These are phyloP conservation scores for Podospora pseudoanserina DNA, from an alignment of 495 filamentous ascomycete species.

Conservation along the genomic window DNA sequence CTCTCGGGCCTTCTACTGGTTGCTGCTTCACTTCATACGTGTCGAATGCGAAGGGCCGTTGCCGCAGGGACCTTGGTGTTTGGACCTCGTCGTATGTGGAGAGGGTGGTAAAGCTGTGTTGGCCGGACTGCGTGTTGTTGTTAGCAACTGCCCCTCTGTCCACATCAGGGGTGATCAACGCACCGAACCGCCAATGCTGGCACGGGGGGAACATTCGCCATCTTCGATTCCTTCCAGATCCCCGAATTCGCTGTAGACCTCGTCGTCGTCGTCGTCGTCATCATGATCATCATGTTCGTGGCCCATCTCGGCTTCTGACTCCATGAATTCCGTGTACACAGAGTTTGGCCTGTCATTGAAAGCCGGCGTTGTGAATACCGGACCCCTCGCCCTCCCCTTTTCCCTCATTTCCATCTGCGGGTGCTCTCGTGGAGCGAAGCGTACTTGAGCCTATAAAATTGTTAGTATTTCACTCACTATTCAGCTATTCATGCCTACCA, in stretches of 20 bases:
- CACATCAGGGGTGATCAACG: conserved; percentile 27
- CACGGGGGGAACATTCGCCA: conserved; percentile 59
- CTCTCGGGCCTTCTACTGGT: conserved; percentile 71
- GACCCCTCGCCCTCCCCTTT: conserved; percentile 41
- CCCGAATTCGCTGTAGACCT: conserved; percentile 49
- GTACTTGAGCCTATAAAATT: conserved; percentile 24
- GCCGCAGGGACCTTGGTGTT: conserved; percentile 58
- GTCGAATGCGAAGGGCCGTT: conserved; percentile 20
- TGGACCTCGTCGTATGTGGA: conserved; percentile 73
- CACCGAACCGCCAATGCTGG: conserved; percentile 62
- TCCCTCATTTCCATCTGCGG: conserved; percentile 45
- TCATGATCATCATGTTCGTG: conserved; percentile 46
- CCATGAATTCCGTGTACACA: conserved; percentile 65
- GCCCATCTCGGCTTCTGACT: conserved; percentile 66
- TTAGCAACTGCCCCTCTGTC: conserved; percentile 21
- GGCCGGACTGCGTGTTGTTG: conserved; percentile 45
- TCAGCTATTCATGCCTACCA: conserved; percentile 21
- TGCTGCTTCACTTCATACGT: conserved; percentile 40
- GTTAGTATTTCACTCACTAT: conserved; percentile 14
- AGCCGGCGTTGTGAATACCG: conserved; percentile 43
- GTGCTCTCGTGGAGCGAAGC: conserved; percentile 18
- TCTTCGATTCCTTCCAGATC: conserved; percentile 46
- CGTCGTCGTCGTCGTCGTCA: conserved; percentile 55
- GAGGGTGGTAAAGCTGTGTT: conserved; percentile 67
- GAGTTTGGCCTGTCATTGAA: conserved; percentile 53